Percentiles rank a stretch among this genome's conserved stretches.
phyloP scores from a whole-genome alignment of 2,329 filamentous ascomycete genomes.

The Aspergillus udagawae region DNA sequence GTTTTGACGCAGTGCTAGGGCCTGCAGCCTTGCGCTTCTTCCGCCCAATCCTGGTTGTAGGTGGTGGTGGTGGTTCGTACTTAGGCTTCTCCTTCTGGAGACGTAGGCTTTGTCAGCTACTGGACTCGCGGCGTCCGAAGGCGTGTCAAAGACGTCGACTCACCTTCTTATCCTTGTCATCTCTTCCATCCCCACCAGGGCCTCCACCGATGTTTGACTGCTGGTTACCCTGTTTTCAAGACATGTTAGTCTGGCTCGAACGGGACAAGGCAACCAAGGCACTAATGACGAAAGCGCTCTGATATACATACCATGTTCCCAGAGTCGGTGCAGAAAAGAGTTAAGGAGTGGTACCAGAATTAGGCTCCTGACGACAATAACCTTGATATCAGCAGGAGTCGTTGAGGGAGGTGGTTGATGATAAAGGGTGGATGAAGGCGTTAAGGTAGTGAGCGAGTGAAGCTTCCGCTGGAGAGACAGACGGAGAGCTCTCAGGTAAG shows the following conservation, averaged over 20 bases:
- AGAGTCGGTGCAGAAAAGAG: constrained; percentile 1
- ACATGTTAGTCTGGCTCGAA: constrained; percentile 19
- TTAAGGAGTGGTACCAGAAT: not conserved
- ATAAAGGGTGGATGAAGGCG: constrained; percentile 14
- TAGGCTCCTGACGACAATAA: not conserved
- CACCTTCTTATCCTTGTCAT: constrained; percentile 94
- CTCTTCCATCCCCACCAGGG: constrained; percentile 68
- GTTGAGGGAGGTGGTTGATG: constrained; percentile 11
- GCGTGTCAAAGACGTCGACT: not conserved
- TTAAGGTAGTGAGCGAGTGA: constrained; percentile 11
- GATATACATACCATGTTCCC: constrained; percentile 32
- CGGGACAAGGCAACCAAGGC: not conserved
- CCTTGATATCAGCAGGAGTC: constrained; percentile 7
- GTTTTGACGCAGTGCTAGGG: constrained; percentile 89
- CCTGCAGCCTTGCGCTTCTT: constrained; percentile 98
- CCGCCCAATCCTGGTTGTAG: constrained; percentile 91
- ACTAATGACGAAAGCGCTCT: constrained; percentile 6
- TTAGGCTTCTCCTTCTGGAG: constrained; percentile 97
- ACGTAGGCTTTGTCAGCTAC: constrained; percentile 15
- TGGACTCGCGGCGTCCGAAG: not conserved
- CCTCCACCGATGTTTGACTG: constrained; percentile 80
- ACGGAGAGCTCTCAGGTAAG: constrained; percentile 14
- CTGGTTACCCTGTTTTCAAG: constrained; percentile 44
- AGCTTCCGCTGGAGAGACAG: not conserved
- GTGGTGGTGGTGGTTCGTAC: constrained; percentile 97